Percentiles rank a stretch among this genome's conserved stretches.
Evolutionary conservation across 495 filamentous ascomycete species (phyloP).

Genomic region (Jackrogersella minutella): DNA sequence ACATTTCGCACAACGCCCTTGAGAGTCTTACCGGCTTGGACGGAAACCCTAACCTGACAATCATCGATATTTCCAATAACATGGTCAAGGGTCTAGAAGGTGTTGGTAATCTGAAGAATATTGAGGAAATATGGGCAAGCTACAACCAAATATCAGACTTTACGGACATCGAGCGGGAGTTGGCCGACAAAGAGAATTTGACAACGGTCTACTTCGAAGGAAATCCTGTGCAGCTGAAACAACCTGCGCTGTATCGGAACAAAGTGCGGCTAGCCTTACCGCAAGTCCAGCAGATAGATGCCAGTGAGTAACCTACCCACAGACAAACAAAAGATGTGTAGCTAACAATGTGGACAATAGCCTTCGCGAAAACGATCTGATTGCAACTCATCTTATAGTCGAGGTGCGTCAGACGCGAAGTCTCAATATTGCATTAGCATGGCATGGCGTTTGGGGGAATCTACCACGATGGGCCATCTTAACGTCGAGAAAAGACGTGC

Average conservation of each 20-base stretch:
- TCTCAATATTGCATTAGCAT: conserved; percentile 41
- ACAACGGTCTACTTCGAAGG: conserved; percentile 97
- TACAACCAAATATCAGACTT: conserved; percentile 84
- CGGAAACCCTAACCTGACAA: conserved; percentile 70
- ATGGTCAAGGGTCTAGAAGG: conserved; percentile 77
- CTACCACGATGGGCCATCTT: neutral
- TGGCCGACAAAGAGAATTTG: conserved; percentile 79
- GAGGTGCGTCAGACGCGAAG: neutral
- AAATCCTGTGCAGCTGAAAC: conserved; percentile 83
- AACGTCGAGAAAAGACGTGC: conserved; percentile 9
- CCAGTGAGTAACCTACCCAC: conserved; percentile 71
- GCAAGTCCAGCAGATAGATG: conserved; percentile 91
- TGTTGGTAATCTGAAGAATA: conserved; percentile 68
- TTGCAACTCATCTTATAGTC: neutral
- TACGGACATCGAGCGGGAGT: conserved; percentile 80
- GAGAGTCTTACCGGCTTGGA: conserved; percentile 79
- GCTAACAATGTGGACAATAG: conserved; percentile 48
- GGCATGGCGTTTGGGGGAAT: conserved; percentile 44
- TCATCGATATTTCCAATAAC: conserved; percentile 93
- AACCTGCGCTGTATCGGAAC: conserved; percentile 84
- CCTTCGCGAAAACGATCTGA: conserved; percentile 46
- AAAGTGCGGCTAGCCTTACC: conserved; percentile 90
- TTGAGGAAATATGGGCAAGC: conserved; percentile 96
- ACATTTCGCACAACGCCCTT: conserved; percentile 97
- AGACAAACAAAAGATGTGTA: neutral